Evolutionary conservation across 495 filamentous ascomycete species (phyloP).

Genomic region (Lasiosphaeria miniovina): DNA sequence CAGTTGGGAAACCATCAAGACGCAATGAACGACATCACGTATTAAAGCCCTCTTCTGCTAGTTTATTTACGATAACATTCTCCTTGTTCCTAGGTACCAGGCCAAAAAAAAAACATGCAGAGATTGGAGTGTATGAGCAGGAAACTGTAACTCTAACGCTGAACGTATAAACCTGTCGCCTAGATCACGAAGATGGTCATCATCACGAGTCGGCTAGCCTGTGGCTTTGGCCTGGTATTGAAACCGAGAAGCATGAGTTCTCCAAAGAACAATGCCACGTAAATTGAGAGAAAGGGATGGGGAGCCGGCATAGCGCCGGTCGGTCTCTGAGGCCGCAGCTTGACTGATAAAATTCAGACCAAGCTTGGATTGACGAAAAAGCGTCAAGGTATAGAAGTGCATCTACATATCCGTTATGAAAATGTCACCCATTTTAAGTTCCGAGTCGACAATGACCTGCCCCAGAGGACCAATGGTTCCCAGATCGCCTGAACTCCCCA

Average conservation of each 20-base stretch:
- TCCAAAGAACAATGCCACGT: constrained; percentile 12
- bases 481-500: constrained; percentile 20
- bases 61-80: too few species aligned
- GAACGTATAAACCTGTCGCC: too few species aligned
- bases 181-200: too few species aligned
- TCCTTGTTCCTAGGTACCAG: too few species aligned
- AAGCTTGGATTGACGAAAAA: constrained; percentile 36
- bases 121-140: too few species aligned
- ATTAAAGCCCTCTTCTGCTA: too few species aligned
- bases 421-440: constrained; percentile 4
- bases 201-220: not conserved
- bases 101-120: not conserved
- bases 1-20: too few species aligned
- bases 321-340: constrained; percentile 62
- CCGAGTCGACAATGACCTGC: constrained; percentile 15
- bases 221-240: not conserved
- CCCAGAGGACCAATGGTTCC: constrained; percentile 21
- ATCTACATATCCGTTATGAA: constrained; percentile 26
- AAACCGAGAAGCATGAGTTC: not conserved
- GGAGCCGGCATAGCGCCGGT: constrained; percentile 60
- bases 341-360: constrained; percentile 45
- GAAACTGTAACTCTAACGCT: too few species aligned
- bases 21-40: too few species aligned
- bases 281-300: constrained; percentile 18
- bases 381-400: constrained; percentile 27